These are phyloP conservation scores for Sporothrix variecibatus DNA, from an alignment of 2,329 filamentous ascomycete species.

Conservation along the genomic window DNA sequence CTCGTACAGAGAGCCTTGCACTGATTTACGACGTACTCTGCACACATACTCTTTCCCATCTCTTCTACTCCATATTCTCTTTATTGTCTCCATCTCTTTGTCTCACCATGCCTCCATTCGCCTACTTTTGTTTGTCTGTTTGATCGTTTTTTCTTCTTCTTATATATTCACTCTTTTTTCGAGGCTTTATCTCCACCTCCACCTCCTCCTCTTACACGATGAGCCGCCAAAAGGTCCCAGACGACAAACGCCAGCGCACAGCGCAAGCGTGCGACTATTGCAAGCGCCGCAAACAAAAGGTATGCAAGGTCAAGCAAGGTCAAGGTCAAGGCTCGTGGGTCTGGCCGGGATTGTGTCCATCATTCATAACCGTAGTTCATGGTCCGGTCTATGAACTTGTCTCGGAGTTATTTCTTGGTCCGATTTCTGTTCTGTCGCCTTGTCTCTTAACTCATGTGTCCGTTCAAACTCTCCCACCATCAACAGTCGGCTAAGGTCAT, in stretches of 20 bases:
- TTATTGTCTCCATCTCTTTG: background rate
- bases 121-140: background rate
- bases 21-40: background rate
- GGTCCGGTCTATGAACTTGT: background rate
- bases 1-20: background rate
- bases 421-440: background rate
- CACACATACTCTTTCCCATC: background rate
- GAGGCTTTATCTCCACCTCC: background rate
- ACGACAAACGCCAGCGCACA: constrained; percentile 63
- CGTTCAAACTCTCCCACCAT: background rate
- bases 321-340: background rate
- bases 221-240: constrained; percentile 58
- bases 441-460: background rate
- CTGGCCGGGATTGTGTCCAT: background rate
- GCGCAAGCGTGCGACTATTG: constrained; percentile 66
- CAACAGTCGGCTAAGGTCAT: background rate
- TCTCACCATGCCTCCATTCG: constrained; percentile 18
- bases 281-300: constrained; percentile 69
- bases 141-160: background rate
- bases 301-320: constrained; percentile 39
- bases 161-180: background rate
- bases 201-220: constrained; percentile 34
- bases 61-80: background rate
- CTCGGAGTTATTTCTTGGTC: background rate
- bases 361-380: background rate